Evolutionary conservation across 306 rosid genomes (phyloP), one percentile per base, ranked within the genome.

Genomic region (Lathyrus tuberosus): DNA sequence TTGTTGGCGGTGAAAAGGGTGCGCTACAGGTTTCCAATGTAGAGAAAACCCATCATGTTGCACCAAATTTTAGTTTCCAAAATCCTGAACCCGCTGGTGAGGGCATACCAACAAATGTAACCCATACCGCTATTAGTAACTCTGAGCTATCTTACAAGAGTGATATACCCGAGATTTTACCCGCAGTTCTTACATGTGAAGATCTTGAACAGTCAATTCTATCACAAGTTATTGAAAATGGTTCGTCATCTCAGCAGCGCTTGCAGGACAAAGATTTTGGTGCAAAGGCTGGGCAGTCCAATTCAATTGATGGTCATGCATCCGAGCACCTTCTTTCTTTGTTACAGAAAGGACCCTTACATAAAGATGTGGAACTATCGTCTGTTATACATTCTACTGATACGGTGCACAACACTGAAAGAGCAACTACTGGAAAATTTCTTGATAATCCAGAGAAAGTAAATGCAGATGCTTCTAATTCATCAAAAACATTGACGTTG

Each of bases 141-240:
- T 48, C 90, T 62, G 91, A 81, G 74, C 79, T 76, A 44, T 69
- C 61, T 6, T 69, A 65, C 85, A 84, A 74, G 75, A 86, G 69
- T 30, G 86, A 70, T 73, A 86, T 84, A 71, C 75, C 92, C 16
- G 84, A 79, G 82, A 78, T 80, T 71, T 81, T 85, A 61, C 78
- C 87, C 14, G 84, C 88, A 17, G 89, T 95, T 78, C 89, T 95
- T 68, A 95, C 97, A 40, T 95, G 99, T 78, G 96, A 91, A 83
- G 95, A 89, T 72, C 89, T 95, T 43, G 99, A 95, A 84, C 96
- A 95, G 77, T 83, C 96, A 11, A 86, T 95, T 64, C 78, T 95
- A 73, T 89, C 86, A n/a, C 95, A 79, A 81, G 80, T 95, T 72
- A 53, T 75, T 37, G 93, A 67, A 24, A 89, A 70, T 72, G 83